Percentiles rank a stretch among this genome's conserved stretches.
Conservation (phyloP, 2,329 filamentous ascomycete genomes). For the Trichoderma oligosporum region DNA sequence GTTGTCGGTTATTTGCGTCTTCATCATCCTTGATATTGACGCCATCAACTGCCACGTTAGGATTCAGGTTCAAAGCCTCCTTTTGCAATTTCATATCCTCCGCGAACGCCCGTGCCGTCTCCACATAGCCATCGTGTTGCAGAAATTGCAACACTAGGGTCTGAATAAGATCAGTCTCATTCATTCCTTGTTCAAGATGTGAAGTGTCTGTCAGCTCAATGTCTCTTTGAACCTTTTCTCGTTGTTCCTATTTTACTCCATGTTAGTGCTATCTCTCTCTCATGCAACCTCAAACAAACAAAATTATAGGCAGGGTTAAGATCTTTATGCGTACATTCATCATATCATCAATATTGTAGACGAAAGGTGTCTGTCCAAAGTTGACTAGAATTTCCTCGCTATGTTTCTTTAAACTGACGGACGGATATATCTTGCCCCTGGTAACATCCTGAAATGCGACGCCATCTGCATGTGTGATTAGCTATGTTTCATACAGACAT, state of each 20-base stretch:
- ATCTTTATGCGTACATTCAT: conserved; percentile 59
- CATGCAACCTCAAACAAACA: background rate
- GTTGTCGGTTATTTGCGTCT: conserved; percentile 81
- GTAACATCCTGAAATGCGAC: conserved; percentile 65
- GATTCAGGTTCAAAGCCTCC: conserved; percentile 60
- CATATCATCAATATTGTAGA: conserved; percentile 86
- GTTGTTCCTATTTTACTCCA: conserved; percentile 50
- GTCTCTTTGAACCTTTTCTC: conserved; percentile 53
- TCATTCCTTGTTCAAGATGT: conserved; percentile 58
- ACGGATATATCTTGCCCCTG: conserved; percentile 61
- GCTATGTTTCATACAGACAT: background rate
- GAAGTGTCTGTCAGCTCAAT: conserved; percentile 58
- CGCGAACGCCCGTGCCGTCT: conserved; percentile 84
- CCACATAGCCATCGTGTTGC: conserved; percentile 91
- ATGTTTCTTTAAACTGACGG: conserved; percentile 61
- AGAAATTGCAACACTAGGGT: conserved; percentile 80
- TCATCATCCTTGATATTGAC: conserved; percentile 74
- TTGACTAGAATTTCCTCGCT: conserved; percentile 61
- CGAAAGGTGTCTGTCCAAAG: conserved; percentile 72
- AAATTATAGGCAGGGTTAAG: background rate
- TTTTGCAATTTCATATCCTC: conserved; percentile 75
- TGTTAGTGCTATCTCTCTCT: background rate
- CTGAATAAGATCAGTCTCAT: conserved; percentile 76
- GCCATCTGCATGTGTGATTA: conserved; percentile 44
- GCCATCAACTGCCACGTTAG: conserved; percentile 49